Evolutionary conservation across 805 yeast species (phyloP).

Genomic region (Zygotorulaspora danielsina): DNA sequence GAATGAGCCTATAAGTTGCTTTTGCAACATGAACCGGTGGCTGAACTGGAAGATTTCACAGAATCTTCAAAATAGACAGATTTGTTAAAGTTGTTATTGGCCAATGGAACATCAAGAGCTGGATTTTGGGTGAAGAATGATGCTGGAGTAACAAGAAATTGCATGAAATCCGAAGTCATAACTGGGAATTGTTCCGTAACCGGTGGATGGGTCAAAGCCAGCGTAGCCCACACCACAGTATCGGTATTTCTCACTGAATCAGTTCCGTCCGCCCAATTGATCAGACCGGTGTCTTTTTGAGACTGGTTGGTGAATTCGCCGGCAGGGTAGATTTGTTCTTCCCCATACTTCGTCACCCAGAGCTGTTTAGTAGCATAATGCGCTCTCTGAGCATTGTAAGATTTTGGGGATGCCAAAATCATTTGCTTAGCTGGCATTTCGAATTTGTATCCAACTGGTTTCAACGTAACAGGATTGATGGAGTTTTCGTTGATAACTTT

Average conservation of each 20-base stretch:
- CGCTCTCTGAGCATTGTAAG: conserved; percentile 68
- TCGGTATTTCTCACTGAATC: conserved; percentile 72
- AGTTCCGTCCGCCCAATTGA: conserved; percentile 62
- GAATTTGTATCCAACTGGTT: conserved; percentile 74
- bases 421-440: conserved; percentile 71
- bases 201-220: conserved; percentile 79
- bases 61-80: conserved; percentile 41
- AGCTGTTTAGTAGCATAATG: conserved; percentile 70
- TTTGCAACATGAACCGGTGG: conserved; percentile 20
- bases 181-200: conserved; percentile 85
- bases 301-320: conserved; percentile 88
- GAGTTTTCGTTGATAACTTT: conserved; percentile 71
- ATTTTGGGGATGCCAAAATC: conserved; percentile 60
- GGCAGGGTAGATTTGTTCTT: conserved; percentile 69
- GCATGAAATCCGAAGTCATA: conserved; percentile 79
- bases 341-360: conserved; percentile 77
- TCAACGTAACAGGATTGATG: conserved; percentile 63
- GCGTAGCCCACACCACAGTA: conserved; percentile 74
- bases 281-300: conserved; percentile 62
- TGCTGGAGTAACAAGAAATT: conserved; percentile 60
- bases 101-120: conserved; percentile 71
- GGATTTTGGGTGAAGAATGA: conserved; percentile 78
- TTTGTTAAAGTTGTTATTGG: conserved; percentile 64
- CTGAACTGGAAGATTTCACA: conserved; percentile 16
- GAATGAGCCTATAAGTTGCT: conserved; percentile 12